phyloP scores from a whole-genome alignment of 306 rosid species.

The Castanea mollissima region DNA sequence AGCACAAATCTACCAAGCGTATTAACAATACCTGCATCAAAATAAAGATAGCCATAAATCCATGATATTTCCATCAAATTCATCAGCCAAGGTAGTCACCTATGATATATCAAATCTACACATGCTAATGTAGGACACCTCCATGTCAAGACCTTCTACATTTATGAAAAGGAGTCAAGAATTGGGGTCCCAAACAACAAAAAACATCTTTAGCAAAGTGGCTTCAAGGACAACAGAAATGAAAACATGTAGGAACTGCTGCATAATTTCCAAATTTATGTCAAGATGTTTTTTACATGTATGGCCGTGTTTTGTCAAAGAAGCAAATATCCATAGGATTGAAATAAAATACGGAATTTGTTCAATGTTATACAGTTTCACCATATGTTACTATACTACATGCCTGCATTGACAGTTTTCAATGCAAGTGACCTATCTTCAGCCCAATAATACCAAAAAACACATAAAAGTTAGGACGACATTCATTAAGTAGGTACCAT shows the following conservation, averaged over 20 bases:
- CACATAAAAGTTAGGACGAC: not conserved
- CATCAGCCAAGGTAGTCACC: not conserved
- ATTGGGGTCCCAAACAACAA: not conserved
- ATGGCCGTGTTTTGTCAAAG: not conserved
- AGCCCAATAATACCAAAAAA: not conserved
- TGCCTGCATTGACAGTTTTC: not conserved
- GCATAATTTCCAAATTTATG: not conserved
- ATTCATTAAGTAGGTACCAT: constrained; percentile 34
- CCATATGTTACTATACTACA: not conserved
- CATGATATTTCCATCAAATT: not conserved
- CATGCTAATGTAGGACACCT: not conserved
- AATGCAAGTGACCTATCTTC: not conserved
- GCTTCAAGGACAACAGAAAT: not conserved
- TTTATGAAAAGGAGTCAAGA: not conserved
- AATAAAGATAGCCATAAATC: not conserved
- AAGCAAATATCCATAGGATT: not conserved
- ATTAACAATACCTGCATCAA: constrained; percentile 46
- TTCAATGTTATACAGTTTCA: not conserved
- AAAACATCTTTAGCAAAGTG: not conserved
- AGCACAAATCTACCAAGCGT: constrained; percentile 43
- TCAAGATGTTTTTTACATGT: not conserved
- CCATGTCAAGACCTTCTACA: not conserved
- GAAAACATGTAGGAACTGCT: not conserved
- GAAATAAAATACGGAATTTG: not conserved
- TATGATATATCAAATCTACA: not conserved